Percentiles rank a stretch among this genome's conserved stretches.
Conservation (phyloP, 805 yeast genomes). For the Kuraishia ogatae region DNA sequence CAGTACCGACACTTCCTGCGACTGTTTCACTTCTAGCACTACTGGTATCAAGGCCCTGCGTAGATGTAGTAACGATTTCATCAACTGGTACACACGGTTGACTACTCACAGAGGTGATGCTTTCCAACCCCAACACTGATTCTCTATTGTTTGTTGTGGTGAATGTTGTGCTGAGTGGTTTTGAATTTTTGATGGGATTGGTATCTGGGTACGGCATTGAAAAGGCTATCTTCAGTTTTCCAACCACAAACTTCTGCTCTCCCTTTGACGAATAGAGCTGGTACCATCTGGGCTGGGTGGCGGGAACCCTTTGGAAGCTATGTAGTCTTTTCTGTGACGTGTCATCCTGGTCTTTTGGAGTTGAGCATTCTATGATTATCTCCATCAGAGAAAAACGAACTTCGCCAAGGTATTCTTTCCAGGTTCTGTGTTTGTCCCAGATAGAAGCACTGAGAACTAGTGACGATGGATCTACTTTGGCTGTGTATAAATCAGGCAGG, state of each 20-base stretch:
- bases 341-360: background rate
- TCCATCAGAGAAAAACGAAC: constrained; percentile 16
- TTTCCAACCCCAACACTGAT: no score
- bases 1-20: background rate
- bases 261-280: constrained; percentile 14
- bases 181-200: background rate
- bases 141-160: no score
- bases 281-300: constrained; percentile 12
- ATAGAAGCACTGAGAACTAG: constrained; percentile 9
- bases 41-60: background rate
- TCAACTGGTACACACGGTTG: background rate
- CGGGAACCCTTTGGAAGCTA: background rate
- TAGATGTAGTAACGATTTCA: background rate
- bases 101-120: no score
- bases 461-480: constrained; percentile 4
- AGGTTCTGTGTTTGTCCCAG: constrained; percentile 13
- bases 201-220: background rate
- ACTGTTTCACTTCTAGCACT: background rate
- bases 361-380: constrained; percentile 9
- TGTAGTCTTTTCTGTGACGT: constrained; percentile 5
- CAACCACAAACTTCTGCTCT: constrained; percentile 19
- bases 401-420: constrained; percentile 19
- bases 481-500: constrained; percentile 1
- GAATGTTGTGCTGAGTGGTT: no score
- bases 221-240: constrained; percentile 16